phyloP scores from a whole-genome alignment of 176 grass and related monocot species.

The Zea mays region Zm-B73-REFERENCE-NAM-5.0 NC_050096.1:276054501-276055000 shows the following conservation, averaged over 20 bases:
- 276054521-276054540: no score
- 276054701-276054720: no score
- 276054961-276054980: not conserved
- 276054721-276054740: no score
- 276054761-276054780: not conserved
- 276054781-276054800: not conserved
- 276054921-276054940: not conserved
- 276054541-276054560: no score
- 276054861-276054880: conserved; percentile 16
- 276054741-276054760: not conserved
- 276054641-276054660: no score
- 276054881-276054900: not conserved
- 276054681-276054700: no score
- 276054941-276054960: not conserved
- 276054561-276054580: no score
- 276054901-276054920: conserved; percentile 13
- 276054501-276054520: no score
- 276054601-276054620: no score
- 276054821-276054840: not conserved
- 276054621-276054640: no score
- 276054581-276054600: no score
- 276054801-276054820: not conserved
- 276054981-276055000: not conserved
- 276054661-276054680: no score
- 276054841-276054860: not conserved